phyloP scores from a whole-genome alignment of 1,284 basidiomycete genomes.

The Malassezia japonica region DNA sequence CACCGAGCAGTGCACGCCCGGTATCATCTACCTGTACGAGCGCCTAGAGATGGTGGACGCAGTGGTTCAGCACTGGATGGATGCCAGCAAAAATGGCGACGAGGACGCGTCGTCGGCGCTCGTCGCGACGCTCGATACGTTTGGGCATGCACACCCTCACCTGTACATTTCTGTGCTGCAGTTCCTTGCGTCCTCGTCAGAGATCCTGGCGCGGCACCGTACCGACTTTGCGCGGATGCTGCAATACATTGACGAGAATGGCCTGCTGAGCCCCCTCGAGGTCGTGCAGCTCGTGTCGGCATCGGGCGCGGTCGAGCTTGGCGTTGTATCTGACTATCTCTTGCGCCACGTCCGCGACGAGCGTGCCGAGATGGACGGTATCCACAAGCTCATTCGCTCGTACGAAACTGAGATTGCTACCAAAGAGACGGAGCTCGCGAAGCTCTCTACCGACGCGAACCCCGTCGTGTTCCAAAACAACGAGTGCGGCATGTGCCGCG shows the following conservation, averaged over 20 bases:
- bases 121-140: constrained; percentile 61
- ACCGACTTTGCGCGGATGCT: constrained; percentile 60
- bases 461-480: constrained; percentile 88
- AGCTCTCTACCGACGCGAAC: constrained; percentile 64
- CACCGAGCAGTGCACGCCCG: constrained; percentile 66
- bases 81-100: constrained; percentile 35
- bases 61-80: constrained; percentile 78
- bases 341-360: constrained; percentile 65
- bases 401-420: constrained; percentile 75
- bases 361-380: constrained; percentile 66
- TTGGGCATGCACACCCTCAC: constrained; percentile 63
- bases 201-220: constrained; percentile 60
- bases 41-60: constrained; percentile 91
- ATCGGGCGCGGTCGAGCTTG: constrained; percentile 77
- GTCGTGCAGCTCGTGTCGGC: constrained; percentile 78
- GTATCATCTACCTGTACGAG: constrained; percentile 83
- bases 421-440: constrained; percentile 70
- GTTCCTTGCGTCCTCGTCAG: constrained; percentile 66
- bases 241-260: constrained; percentile 64
- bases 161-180: constrained; percentile 81
- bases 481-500: constrained; percentile 74
- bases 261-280: constrained; percentile 74
- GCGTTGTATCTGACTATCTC: constrained; percentile 80
- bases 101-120: constrained; percentile 54
- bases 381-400: constrained; percentile 75